Evolutionary conservation across 306 rosid genomes (phyloP), one percentile per base, ranked within the genome.

Genomic region (Pterocarpus macrocarpus): DNA sequence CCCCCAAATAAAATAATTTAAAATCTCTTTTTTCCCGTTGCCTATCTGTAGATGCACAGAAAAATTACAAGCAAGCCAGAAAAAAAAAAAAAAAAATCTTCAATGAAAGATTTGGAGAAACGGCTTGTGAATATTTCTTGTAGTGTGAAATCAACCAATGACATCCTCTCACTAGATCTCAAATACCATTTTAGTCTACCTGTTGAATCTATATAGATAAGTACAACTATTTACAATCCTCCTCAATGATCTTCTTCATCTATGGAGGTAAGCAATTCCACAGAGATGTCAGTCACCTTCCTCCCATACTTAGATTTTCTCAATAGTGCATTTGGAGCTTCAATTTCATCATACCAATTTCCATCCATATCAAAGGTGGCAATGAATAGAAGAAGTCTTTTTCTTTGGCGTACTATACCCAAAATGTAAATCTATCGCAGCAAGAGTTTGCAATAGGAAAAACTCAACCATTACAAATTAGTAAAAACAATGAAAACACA

Each of bases 351-450:
- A 8, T 43, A 39, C 0, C 65, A 81, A 58, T 56, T 61, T 38
- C 14, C 43, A 17, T 83, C 81, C 32, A 82, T 41, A 45, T 80
- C 85, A 55, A 82, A 36, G 14, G 14, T 82, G 45, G 53, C 32
- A 64, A 11, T 80, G 85, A 57, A 90, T 86, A 30, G 79, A 73
- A 1, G 38, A 78, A 32, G 64, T 66, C 4, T 47, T 67, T 89
- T 90, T 92, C 17, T 77, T 80, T 28, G 98, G 98, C 0, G 98
- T 94, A 36, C 82, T 86, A 7, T 81, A 90, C 10, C 87, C 85
- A 72, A 94, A 94, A 86, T 94, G 91, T n/a, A 17, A 69, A 32
- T 85, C 73, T 77, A 89, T 86, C 2, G 91, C 98, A 44, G 76
- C 69, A 33, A 84, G 8, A 84, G 89, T 80, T 96, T 92, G 88